Evolutionary conservation across 2,329 filamentous ascomycete species (phyloP), one percentile per base, ranked within the genome.

Genomic region (Diaporthe velutina): DNA sequence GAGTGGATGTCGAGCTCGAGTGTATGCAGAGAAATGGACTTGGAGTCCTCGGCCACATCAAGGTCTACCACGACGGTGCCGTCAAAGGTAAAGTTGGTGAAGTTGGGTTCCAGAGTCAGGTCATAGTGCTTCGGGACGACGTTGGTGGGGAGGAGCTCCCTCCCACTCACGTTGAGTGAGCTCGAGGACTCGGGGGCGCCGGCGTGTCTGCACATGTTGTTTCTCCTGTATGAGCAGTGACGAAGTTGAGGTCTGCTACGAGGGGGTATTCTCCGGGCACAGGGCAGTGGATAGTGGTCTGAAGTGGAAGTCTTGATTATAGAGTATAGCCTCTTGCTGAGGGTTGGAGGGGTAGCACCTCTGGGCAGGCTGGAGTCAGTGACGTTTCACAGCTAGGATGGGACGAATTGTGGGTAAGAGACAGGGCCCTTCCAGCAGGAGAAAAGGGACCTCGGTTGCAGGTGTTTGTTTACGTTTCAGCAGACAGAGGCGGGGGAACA

Each of bases 41-140:
- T 94, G 78, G 94, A 94, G 82, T 97, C 94, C 82, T 98, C 92
- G 76, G 91, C 89, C 52, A 98, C 94, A 79, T 98, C 94, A 76
- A 98, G 90, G 81, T 98, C 95, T 81, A 98, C 96, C 74, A 92
- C 85, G 70, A 98, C 95, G 15, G 89, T 93, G 78, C 96, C 96
- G 75, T 96, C 90, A 83, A 96, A 98, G 77, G 92, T 95, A 84
- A 97, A 95, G 78, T 93, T 95, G 79, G 94, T 90, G 79, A 98
- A 94, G 86, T 98, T 91, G 72, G 96, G 95, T 86, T 98, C 97
- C 77, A 98, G 89, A 1, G 94, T 97, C 79, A 98, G 86, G 83
- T 98, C 92, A 85, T 98, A 98, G 86, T 98, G 95, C 52, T 89
- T 86, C n/a, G 96, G 96, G 83, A 96, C 93, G 80, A 98, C 95